Conservation (phyloP, 345 rosid genomes). For the Ceriops decandra region DNA sequence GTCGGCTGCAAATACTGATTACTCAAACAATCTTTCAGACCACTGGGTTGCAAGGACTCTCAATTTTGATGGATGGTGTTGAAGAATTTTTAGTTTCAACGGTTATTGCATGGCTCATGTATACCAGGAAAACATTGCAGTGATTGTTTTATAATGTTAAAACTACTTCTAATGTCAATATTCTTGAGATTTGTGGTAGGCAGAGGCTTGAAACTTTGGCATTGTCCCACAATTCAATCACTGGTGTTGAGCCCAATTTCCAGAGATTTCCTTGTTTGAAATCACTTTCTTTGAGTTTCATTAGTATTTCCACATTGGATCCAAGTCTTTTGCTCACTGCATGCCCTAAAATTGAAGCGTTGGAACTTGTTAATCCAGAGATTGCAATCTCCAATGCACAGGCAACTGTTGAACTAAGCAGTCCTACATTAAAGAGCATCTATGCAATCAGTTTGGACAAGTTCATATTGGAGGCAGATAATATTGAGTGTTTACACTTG, state of each 20-base stretch:
- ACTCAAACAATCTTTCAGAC: conserved; percentile 83
- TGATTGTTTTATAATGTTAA: conserved; percentile 53
- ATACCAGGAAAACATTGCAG: conserved; percentile 65
- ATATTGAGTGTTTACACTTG: conserved; percentile 67
- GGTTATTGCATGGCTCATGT: conserved; percentile 78
- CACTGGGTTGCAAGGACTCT: conserved; percentile 58
- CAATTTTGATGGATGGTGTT: conserved; percentile 56
- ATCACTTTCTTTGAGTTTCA: conserved; percentile 61
- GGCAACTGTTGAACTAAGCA: conserved; percentile 58
- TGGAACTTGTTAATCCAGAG: conserved; percentile 65
- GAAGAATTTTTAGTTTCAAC: conserved; percentile 63
- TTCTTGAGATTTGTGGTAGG: conserved; percentile 75
- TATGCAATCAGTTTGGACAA: conserved; percentile 65
- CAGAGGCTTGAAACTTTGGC: conserved; percentile 62
- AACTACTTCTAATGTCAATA: conserved; percentile 60
- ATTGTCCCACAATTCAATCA: conserved; percentile 51
- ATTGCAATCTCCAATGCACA: conserved; percentile 70
- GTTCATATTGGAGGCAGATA: conserved; percentile 75
- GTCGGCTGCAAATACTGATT: conserved; percentile 60
- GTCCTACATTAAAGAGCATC: conserved; percentile 56
- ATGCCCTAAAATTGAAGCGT: conserved; percentile 57
- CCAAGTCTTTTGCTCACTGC: conserved; percentile 66
- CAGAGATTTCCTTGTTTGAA: conserved; percentile 75
- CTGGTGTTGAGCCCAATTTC: conserved; percentile 60
- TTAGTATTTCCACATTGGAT: conserved; percentile 66